Conservation (phyloP, 495 filamentous ascomycete species). For the Massariosphaeria phaeospora region DNA sequence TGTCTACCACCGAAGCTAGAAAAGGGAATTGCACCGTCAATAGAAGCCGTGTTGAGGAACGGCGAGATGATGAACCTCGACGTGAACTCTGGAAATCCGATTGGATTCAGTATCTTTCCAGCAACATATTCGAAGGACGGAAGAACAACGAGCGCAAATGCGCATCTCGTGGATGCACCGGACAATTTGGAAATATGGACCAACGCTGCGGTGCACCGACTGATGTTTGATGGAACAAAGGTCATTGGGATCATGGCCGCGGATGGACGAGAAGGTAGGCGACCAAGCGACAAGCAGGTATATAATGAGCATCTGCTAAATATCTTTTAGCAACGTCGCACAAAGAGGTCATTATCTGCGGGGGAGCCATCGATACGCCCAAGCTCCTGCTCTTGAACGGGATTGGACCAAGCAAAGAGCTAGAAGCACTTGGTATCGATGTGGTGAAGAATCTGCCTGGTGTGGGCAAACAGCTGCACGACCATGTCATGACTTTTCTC, state of each 20-base stretch:
- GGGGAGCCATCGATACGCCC: slow-evolving; percentile 70
- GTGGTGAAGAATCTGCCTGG: slow-evolving; percentile 66
- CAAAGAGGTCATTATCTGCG: slow-evolving; percentile 54
- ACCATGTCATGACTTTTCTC: slow-evolving; percentile 49
- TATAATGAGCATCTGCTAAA: background rate
- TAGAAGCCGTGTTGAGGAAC: slow-evolving; percentile 18
- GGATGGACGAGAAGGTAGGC: slow-evolving; percentile 25
- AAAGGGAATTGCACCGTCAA: background rate
- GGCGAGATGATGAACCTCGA: slow-evolving; percentile 27
- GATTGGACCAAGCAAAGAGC: slow-evolving; percentile 61
- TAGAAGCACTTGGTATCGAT: slow-evolving; percentile 58
- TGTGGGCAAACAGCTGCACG: slow-evolving; percentile 71
- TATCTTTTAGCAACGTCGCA: slow-evolving; percentile 9
- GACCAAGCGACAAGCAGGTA: background rate
- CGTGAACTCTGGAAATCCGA: slow-evolving; percentile 25
- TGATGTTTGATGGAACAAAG: slow-evolving; percentile 17
- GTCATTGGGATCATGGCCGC: slow-evolving; percentile 22
- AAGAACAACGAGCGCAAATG: slow-evolving; percentile 28
- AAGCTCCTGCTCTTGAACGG: slow-evolving; percentile 70
- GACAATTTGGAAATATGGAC: slow-evolving; percentile 28
- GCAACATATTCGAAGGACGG: slow-evolving; percentile 10
- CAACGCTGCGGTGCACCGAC: slow-evolving; percentile 8
- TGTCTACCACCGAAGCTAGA: slow-evolving; percentile 18
- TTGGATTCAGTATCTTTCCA: slow-evolving; percentile 24
- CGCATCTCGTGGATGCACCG: slow-evolving; percentile 23